Evolutionary conservation across 2,329 filamentous ascomycete species (phyloP), one percentile per base, ranked within the genome.

Genomic region (Lecanosticta acicola): DNA sequence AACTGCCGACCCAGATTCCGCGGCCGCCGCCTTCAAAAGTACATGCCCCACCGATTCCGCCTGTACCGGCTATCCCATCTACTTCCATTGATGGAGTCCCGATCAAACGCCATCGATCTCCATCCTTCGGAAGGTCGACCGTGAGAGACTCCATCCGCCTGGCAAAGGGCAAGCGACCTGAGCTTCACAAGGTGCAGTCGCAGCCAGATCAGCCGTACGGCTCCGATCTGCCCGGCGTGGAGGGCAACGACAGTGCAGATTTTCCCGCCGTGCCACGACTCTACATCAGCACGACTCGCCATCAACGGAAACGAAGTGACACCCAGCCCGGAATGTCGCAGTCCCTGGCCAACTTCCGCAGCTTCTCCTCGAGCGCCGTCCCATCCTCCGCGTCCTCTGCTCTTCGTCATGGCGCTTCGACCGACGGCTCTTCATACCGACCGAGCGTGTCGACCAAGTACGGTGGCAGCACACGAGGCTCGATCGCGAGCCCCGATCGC

Each of bases 121-220:
- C 61, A 8, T 55, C 61, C 2, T 61, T 63, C 38, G 60, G 60
- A 14, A 71, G 77, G 35, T 72, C 76, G 37, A 75, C 76, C 3
- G 91, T 95, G 54, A 81, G 88, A 39, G 90, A 97, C 67, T 95
- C 90, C 0, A 94, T 96, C 50, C 81, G 87, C 38, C 74, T 96
- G 17, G 88, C 90, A 10, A 96, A 96, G 69, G 81, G 84, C 20
- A 56, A 57, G 32, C 52, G 51, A n/a, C 55, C 59, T 8, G 49
- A 51, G 24, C 45, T 58, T 8, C 51, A 56, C 11, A 46, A 54
- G 38, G 46, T 40, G 18, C 33, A 39, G 19, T 54, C 49, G n/a
- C 45, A 50, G 24, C 41, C 51, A n/a, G 52, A 48, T 5, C 38
- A 48, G 18, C n/a, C 33, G 17, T 45, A 43, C 35, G 46, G 26